A percentile compares a stretch with the other conserved stretches of the same genome.
These are phyloP conservation scores for Gloeophyllum trabeum DNA, from an alignment of 768 basidiomycete species.

Conservation along the genomic window DNA sequence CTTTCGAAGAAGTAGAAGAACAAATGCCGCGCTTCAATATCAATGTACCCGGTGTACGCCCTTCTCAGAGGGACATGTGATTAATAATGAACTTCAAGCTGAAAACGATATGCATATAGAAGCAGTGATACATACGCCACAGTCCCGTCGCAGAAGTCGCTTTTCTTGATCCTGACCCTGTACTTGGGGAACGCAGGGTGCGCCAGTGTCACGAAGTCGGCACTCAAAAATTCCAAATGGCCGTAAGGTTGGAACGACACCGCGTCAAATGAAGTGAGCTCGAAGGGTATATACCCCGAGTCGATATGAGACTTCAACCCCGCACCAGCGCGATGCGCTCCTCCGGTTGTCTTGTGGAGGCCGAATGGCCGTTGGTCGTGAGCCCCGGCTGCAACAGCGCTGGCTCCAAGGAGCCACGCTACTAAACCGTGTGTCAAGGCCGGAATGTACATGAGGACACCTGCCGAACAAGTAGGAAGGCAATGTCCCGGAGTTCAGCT, in stretches of 20 bases:
- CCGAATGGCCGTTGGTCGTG: too few species aligned
- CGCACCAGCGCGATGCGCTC: too few species aligned
- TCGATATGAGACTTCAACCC: too few species aligned
- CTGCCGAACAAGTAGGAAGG: too few species aligned
- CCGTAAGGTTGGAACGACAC: slow-evolving; percentile 23
- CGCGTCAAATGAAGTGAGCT: slow-evolving; percentile 9
- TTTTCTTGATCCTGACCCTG: slow-evolving; percentile 28
- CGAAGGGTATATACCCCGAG: too few species aligned
- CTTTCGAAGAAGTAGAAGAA: slow-evolving; percentile 76
- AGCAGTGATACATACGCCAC: slow-evolving; percentile 15
- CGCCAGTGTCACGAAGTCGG: slow-evolving; percentile 24
- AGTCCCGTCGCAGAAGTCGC: slow-evolving; percentile 30
- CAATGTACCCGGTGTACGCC: slow-evolving; percentile 58
- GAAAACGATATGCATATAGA: not conserved
- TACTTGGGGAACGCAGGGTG: slow-evolving; percentile 35
- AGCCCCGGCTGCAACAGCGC: too few species aligned
- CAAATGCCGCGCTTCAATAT: slow-evolving; percentile 49
- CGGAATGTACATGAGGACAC: too few species aligned
- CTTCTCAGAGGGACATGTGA: too few species aligned
- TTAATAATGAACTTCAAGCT: not conserved
- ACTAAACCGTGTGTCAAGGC: too few species aligned
- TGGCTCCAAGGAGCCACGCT: too few species aligned
- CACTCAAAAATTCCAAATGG: slow-evolving; percentile 11
- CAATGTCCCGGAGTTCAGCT: too few species aligned
- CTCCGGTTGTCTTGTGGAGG: too few species aligned